A percentile compares a stretch with the other conserved stretches of the same genome.
phyloP scores from a whole-genome alignment of 2,329 filamentous ascomycete genomes.

The Ambrosiella xylebori region DNA sequence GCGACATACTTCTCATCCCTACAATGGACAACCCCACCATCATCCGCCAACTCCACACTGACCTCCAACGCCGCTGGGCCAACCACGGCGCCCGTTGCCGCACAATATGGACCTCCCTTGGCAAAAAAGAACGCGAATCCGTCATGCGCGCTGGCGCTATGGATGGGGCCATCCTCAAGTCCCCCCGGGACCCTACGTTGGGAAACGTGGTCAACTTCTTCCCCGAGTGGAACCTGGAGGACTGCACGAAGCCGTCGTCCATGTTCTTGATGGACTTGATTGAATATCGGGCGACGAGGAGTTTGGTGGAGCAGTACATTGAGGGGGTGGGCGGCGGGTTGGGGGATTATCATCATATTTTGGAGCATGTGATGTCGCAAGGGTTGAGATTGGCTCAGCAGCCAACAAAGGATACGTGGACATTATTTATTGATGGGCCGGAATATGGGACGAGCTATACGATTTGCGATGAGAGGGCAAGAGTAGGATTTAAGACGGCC shows the following conservation, averaged over 20 bases:
- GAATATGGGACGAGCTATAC: conserved; percentile 23
- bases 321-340: conserved; percentile 17
- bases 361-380: conserved; percentile 13
- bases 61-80: conserved; percentile 24
- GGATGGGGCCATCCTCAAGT: conserved; percentile 20
- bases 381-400: background rate
- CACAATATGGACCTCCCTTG: conserved; percentile 24
- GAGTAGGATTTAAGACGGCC: conserved; percentile 14
- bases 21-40: background rate
- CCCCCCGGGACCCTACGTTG: conserved; percentile 19
- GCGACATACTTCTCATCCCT: conserved; percentile 3
- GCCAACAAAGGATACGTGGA: conserved; percentile 16
- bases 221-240: conserved; percentile 28
- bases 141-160: conserved; percentile 21
- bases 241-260: conserved; percentile 22
- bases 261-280: conserved; percentile 24
- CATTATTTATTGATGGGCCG: conserved; percentile 21
- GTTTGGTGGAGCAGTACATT: conserved; percentile 21
- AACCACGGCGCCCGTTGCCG: conserved; percentile 22
- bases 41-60: conserved; percentile 19
- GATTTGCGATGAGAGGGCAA: conserved; percentile 11
- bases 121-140: conserved; percentile 19
- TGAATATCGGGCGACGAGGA: conserved; percentile 21
- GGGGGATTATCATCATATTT: conserved; percentile 23
- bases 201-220: conserved; percentile 24